Evolutionary conservation across 176 grass and related monocot genomes (phyloP).

Genomic region (Triticum dicoccoides): DNA sequence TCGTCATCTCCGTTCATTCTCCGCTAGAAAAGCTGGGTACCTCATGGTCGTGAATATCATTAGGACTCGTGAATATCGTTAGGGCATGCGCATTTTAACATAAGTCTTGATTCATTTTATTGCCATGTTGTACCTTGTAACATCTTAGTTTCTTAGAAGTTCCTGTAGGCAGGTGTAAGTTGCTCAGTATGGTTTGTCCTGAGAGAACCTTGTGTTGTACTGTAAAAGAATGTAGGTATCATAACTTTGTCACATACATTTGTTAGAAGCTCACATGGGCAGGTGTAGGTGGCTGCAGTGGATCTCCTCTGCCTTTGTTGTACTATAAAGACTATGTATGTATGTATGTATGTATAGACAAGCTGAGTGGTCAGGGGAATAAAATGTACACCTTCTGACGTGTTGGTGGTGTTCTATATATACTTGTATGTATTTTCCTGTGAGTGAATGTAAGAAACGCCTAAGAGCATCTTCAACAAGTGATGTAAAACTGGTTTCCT

Average conservation of each 20-base stretch:
- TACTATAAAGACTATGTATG: conserved; percentile 22
- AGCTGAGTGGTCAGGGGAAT: neutral
- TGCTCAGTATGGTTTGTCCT: neutral
- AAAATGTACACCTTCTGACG: conserved; percentile 14
- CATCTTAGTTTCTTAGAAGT: conserved; percentile 14
- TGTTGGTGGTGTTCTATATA: neutral
- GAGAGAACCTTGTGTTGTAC: neutral
- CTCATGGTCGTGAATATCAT: conserved; percentile 1
- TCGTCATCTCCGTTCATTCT: neutral
- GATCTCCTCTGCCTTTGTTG: neutral
- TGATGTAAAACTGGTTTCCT: too few species aligned
- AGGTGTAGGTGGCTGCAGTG: neutral
- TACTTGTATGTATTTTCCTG: neutral
- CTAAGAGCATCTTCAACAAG: too few species aligned
- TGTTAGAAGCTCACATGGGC: neutral
- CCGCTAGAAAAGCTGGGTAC: neutral
- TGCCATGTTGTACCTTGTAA: conserved; percentile 24
- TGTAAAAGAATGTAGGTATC: conserved; percentile 22
- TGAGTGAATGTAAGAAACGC: neutral
- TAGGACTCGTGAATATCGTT: conserved; percentile 3
- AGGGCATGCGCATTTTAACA: conserved; percentile 14
- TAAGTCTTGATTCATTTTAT: conserved; percentile 24
- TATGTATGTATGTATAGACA: conserved; percentile 34
- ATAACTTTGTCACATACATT: conserved; percentile 22
- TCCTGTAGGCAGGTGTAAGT: neutral